These are phyloP conservation scores for Fusarium penzigii DNA, from an alignment of 2,329 filamentous ascomycete species.

Conservation along the genomic window DNA sequence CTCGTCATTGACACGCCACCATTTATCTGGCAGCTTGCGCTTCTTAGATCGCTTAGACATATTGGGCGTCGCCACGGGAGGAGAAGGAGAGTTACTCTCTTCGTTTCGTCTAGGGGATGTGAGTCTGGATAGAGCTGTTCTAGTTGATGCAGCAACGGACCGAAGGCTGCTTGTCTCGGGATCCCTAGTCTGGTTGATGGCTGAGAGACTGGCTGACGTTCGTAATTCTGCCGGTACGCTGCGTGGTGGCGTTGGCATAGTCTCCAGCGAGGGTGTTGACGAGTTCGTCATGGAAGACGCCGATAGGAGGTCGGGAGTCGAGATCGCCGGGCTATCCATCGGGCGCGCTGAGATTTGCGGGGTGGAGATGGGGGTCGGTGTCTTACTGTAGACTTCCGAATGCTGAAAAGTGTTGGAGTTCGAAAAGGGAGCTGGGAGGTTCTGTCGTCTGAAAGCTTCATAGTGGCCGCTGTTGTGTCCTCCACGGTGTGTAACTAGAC, in stretches of 20 bases:
- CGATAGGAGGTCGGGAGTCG: slow-evolving; percentile 50
- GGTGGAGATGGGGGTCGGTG: slow-evolving; percentile 55
- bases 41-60: slow-evolving; percentile 48
- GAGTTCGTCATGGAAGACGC: slow-evolving; percentile 35
- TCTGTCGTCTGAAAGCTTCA: slow-evolving; percentile 90
- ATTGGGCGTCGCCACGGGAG: slow-evolving; percentile 21
- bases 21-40: slow-evolving; percentile 66
- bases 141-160: slow-evolving; percentile 58
- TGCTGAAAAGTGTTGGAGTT: slow-evolving; percentile 79
- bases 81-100: slow-evolving; percentile 25
- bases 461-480: slow-evolving; percentile 97
- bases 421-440: slow-evolving; percentile 74
- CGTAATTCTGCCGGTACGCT: slow-evolving; percentile 34
- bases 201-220: slow-evolving; percentile 26
- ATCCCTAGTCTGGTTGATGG: slow-evolving; percentile 41
- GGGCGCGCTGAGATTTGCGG: slow-evolving; percentile 43
- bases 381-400: slow-evolving; percentile 70
- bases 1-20: slow-evolving; percentile 98
- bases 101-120: slow-evolving; percentile 39
- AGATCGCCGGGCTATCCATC: slow-evolving; percentile 45
- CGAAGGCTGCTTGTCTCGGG: slow-evolving; percentile 54
- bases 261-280: slow-evolving; percentile 42
- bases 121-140: slow-evolving; percentile 53
- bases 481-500: slow-evolving; percentile 90
- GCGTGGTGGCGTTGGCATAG: slow-evolving; percentile 30